Evolutionary conservation across 768 basidiomycete species (phyloP).

Genomic region (Holtermanniella nyarrowii): DNA sequence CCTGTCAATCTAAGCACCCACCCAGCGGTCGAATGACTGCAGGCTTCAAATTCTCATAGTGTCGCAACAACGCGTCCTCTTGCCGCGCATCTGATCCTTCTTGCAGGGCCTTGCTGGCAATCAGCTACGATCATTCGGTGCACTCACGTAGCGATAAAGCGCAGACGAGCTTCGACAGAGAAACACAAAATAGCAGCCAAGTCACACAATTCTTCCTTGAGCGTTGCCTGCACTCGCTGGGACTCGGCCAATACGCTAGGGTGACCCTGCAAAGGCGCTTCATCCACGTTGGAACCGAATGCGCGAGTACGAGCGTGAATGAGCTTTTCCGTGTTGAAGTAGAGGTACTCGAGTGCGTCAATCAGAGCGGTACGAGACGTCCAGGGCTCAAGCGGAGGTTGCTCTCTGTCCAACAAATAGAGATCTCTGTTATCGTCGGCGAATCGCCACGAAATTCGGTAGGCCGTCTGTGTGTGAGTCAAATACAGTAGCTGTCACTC

Average conservation of each 20-base stretch:
- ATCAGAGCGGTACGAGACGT: constrained; percentile 61
- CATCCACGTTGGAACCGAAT: constrained; percentile 36
- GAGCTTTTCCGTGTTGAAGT: constrained; percentile 45
- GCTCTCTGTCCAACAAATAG: constrained; percentile 68
- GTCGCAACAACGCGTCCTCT: constrained; percentile 52
- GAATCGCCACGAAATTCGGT: constrained; percentile 63
- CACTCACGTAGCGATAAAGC: constrained; percentile 22
- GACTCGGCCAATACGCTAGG: constrained; percentile 1
- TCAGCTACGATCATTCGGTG: not conserved
- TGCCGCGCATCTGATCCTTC: constrained; percentile 50
- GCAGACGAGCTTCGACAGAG: constrained; percentile 36
- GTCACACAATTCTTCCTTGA: constrained; percentile 39
- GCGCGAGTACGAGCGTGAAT: constrained; percentile 38
- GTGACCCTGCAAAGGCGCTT: constrained; percentile 7
- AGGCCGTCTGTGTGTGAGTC: constrained; percentile 49
- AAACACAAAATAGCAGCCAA: constrained; percentile 39
- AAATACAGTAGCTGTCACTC: too few species aligned
- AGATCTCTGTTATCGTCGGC: constrained; percentile 59
- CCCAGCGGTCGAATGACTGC: constrained; percentile 70
- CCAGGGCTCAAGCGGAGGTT: constrained; percentile 57
- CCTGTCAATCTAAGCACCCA: constrained; percentile 41
- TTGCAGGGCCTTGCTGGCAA: constrained; percentile 19
- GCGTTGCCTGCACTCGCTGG: constrained; percentile 26
- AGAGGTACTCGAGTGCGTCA: constrained; percentile 60
- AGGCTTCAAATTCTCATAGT: constrained; percentile 62